Evolutionary conservation across 2,329 filamentous ascomycete genomes (phyloP).

Genomic region (Orbilia brochopaga): DNA sequence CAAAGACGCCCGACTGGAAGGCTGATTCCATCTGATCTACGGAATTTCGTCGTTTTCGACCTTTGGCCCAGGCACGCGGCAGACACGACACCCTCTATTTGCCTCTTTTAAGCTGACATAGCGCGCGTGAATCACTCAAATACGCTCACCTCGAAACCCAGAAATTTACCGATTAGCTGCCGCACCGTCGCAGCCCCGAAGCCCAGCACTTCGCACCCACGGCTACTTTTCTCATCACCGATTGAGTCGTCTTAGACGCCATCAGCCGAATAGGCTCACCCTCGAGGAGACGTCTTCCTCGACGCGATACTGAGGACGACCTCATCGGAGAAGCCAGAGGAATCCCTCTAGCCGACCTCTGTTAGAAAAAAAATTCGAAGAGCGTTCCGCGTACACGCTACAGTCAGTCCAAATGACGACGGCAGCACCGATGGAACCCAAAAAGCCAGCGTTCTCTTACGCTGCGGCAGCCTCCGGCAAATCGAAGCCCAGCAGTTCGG

Average conservation of each 20-base stretch:
- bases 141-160: not conserved
- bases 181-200: conserved; percentile 19
- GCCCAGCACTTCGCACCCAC: not conserved
- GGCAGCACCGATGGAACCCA: conserved; percentile 51
- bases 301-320: conserved; percentile 49
- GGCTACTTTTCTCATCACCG: not conserved
- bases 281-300: conserved; percentile 31
- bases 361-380: conserved; percentile 26
- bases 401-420: conserved; percentile 50
- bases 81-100: not conserved
- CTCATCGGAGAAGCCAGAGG: conserved; percentile 47
- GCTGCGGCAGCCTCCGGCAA: conserved; percentile 55
- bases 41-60: not conserved
- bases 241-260: conserved; percentile 26
- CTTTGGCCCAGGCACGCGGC: not conserved
- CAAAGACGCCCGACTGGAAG: not conserved
- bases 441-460: conserved; percentile 54
- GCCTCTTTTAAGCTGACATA: not conserved
- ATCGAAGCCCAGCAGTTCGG: conserved; percentile 36
- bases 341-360: conserved; percentile 47
- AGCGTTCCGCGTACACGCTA: conserved; percentile 45
- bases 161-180: conserved; percentile 3
- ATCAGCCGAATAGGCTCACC: conserved; percentile 39
- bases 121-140: not conserved
- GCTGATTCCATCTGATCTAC: not conserved